Evolutionary conservation across 208 protist species (phyloP), one percentile per base, ranked within the genome.

Genomic region (Lotmaria passim): DNA sequence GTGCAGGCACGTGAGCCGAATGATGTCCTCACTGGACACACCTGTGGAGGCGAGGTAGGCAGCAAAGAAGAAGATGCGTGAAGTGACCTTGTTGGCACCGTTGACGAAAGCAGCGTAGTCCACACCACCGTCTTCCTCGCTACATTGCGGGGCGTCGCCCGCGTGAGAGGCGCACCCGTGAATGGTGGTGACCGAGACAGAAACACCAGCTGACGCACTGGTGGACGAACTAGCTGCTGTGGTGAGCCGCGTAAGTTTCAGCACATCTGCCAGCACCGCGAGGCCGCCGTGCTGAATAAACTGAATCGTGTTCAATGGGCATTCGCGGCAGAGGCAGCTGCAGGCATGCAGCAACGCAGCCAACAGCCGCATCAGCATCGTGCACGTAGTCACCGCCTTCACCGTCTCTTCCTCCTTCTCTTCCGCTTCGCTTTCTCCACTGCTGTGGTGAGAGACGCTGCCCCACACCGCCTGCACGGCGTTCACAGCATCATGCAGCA

Each of bases 301-400:
- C 14, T 66, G 51, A 58, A 76, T 39, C 3, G 78, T 83, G 71
- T 90, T 90, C 1, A 65, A 47, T 6, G 51, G 30, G 52, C 69
- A 82, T n/a, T 85, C 76, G 46, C 87, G 87, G 63, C 87, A 90
- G 33, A 93, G 62, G 66, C 82, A 90, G 61, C 87, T 90, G 67
- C 84, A 89, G 11, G 78, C 81, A 62, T 90, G 79, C 60, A 93
- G 47, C 5, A 93, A 41, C 4, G 82, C 81, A 4, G 77, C 87
- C 17, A 82, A 33, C 14, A 62, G 50, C 47, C 34, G 30, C 68
- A 74, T 65, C 61, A 51, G 21, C 21, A 26, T 57, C 48, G 59
- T 62, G 4, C 34, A 34, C 14, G 28, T 28, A 1, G 33, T 3
- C 17, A 31, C 38, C 21, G 56, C 19, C 23, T 46, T 33, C 15